A percentile compares a stretch with the other conserved stretches of the same genome.
Conservation (phyloP, 768 basidiomycete species). For the Amanita subjunquillea region DNA sequence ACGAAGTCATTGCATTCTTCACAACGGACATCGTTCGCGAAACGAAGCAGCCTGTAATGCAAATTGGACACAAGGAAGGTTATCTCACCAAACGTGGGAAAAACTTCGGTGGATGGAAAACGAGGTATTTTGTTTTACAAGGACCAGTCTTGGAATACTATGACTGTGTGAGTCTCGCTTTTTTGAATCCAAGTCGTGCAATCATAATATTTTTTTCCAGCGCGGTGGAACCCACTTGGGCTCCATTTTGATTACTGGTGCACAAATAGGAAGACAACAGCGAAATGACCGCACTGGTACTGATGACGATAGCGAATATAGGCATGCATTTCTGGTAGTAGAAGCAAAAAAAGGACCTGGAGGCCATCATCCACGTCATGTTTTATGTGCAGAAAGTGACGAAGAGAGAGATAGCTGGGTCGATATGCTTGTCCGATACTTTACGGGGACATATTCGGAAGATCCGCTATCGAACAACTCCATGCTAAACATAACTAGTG, state of each 20-base stretch:
- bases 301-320: constrained; percentile 88
- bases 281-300: constrained; percentile 39
- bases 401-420: constrained; percentile 92
- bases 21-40: constrained; percentile 81
- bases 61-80: constrained; percentile 85
- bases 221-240: constrained; percentile 89
- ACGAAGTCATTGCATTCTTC: constrained; percentile 87
- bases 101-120: constrained; percentile 98
- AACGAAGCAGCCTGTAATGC: constrained; percentile 65
- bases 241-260: constrained; percentile 82
- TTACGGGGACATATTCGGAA: constrained; percentile 71
- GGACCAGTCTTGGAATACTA: constrained; percentile 91
- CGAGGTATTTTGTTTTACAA: constrained; percentile 88
- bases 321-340: constrained; percentile 96
- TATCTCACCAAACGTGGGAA: constrained; percentile 94
- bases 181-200: neutral
- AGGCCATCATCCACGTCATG: constrained; percentile 70
- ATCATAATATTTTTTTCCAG: constrained; percentile 24
- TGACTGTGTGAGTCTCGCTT: constrained; percentile 65
- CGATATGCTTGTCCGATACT: constrained; percentile 83
- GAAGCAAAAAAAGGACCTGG: constrained; percentile 71
- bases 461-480: constrained; percentile 39
- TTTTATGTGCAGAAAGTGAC: constrained; percentile 95
- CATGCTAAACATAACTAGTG: constrained; percentile 17
- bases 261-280: constrained; percentile 95